Evolutionary conservation across 2,329 filamentous ascomycete species (phyloP), one percentile per base, ranked within the genome.

Genomic region (Aureobasidium musti): DNA sequence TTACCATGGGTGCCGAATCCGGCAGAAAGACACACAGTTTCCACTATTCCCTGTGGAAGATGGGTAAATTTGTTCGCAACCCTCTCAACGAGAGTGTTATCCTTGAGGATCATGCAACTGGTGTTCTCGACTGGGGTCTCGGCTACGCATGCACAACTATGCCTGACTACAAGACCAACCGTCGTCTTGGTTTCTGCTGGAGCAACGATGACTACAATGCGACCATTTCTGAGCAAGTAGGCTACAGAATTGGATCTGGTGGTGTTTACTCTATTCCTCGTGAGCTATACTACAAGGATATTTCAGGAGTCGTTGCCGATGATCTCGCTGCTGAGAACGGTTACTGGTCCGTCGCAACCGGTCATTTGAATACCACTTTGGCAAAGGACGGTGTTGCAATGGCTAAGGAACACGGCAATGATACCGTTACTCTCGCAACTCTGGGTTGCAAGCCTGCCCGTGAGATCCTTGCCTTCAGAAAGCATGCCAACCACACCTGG

Each of bases 121-220:
- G 64, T 49, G 64, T 66, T 19, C 17, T 66, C 19, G 64, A 66
- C n/a, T 66, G 64, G 64, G 64, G 64, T 13, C 37, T 59, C 14
- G 52, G 53, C 28, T 66, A 66, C 23, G 64, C 64, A 21, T 60
- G 52, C 30, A 47, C 52, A 2, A 66, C 64, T 10, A 49, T 66
- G 37, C 64, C 52, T 23, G 64, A 66, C 30, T 11, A 41, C n/a
- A 59, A 59, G 53, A 37, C 41, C 7, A 53, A 60, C 11, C 49
- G 64, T 7, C 64, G 64, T 41, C 41, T 66, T 13, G 53, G 28
- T 2, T 66, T 59, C 53, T 59, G 64, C 28, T 66, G 64, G 64
- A 66, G 50, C 26, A 45, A 66, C 17, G 64, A 66, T 23, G 64
- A 66, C 30, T 60, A 60, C 53, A 66, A 66, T 53, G 13, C 52